A percentile compares a stretch with the other conserved stretches of the same genome.
Conservation (phyloP, 768 basidiomycete species). For the Cystofilobasidium ferigula region DNA sequence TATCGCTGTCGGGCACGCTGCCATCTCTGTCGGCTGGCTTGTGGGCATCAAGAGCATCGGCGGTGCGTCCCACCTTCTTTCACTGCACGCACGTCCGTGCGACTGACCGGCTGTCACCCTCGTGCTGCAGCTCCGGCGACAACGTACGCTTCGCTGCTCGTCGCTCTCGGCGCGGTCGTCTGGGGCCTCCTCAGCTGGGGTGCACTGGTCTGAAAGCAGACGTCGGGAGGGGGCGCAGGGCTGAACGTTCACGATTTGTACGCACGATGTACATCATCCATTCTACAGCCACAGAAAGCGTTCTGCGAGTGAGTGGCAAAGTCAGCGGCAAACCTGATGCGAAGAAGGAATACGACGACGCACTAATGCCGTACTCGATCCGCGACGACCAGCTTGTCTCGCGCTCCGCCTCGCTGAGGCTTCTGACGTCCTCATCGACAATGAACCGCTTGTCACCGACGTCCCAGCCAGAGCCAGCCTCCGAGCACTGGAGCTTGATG, state of each 20-base stretch:
- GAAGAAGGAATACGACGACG: constrained; percentile 49
- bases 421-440: constrained; percentile 50
- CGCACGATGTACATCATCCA: no score
- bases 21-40: constrained; percentile 8
- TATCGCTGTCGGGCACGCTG: constrained; percentile 9
- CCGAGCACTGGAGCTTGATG: constrained; percentile 57
- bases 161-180: constrained; percentile 19
- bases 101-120: no score
- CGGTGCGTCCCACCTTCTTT: not conserved
- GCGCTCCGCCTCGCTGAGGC: constrained; percentile 68
- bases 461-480: constrained; percentile 42
- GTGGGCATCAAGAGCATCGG: constrained; percentile 8
- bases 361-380: constrained; percentile 87
- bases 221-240: not conserved
- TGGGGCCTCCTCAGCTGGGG: constrained; percentile 22
- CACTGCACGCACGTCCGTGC: not conserved
- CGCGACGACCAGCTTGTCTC: constrained; percentile 79
- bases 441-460: constrained; percentile 46
- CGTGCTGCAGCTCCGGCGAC: constrained; percentile 1
- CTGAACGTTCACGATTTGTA: no score
- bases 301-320: not conserved
- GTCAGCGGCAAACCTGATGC: not conserved
- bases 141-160: constrained; percentile 14
- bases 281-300: not conserved
- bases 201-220: constrained; percentile 9